A percentile compares a stretch with the other conserved stretches of the same genome.
Conservation (phyloP, 2,329 filamentous ascomycete species). For the Diplocarpon mali region DNA sequence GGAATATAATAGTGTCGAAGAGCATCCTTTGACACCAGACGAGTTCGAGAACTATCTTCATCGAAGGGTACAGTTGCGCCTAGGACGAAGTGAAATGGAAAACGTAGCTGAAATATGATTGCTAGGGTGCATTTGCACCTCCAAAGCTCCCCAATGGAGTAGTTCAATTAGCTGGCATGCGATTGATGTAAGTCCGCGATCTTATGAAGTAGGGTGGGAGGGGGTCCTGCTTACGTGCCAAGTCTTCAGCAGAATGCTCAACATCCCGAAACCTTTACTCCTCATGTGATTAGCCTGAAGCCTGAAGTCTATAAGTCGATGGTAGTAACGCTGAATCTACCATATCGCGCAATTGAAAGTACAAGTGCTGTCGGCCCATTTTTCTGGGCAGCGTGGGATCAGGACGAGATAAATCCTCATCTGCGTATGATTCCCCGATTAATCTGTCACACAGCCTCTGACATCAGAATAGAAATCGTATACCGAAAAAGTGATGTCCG, state of each 20-base stretch:
- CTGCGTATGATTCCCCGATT: slow-evolving; percentile 35
- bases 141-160: slow-evolving; percentile 19
- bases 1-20: slow-evolving; percentile 21
- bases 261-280: slow-evolving; percentile 46
- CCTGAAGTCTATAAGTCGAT: slow-evolving; percentile 42
- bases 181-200: slow-evolving; percentile 15
- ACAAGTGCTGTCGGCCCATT: slow-evolving; percentile 50
- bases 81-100: slow-evolving; percentile 6
- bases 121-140: slow-evolving; percentile 23
- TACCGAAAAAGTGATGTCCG: slow-evolving; percentile 55
- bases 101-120: slow-evolving; percentile 1
- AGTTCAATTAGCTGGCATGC: slow-evolving; percentile 13
- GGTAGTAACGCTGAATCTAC: slow-evolving; percentile 43
- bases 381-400: slow-evolving; percentile 49
- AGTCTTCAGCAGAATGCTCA: slow-evolving; percentile 33
- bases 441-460: too few species aligned
- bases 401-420: slow-evolving; percentile 44
- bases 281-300: slow-evolving; percentile 42
- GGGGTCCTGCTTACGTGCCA: slow-evolving; percentile 3
- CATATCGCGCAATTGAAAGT: slow-evolving; percentile 48
- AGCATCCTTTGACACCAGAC: slow-evolving; percentile 24
- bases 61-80: slow-evolving; percentile 19
- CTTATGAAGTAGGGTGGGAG: neutral
- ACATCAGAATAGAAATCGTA: slow-evolving; percentile 38
- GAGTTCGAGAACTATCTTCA: slow-evolving; percentile 27